phyloP scores from a whole-genome alignment of 371 early-diverging fungal species.

The Vairimorpha apis region DNA sequence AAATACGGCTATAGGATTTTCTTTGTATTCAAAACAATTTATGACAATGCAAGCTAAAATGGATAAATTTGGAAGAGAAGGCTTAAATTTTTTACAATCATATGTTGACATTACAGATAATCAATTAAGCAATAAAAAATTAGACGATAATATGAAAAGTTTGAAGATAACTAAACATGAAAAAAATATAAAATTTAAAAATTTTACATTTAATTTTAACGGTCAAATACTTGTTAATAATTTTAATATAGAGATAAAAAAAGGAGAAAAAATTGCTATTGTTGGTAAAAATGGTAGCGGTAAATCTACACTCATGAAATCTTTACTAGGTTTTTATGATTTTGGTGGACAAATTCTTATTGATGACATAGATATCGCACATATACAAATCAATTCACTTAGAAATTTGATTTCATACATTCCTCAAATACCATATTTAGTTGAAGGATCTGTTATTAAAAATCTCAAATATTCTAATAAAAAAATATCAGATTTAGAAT shows the following conservation, averaged over 20 bases:
- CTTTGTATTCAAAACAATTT: background rate
- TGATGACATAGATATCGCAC: slow-evolving; percentile 30
- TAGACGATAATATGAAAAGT: slow-evolving; percentile 12
- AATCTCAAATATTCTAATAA: slow-evolving; percentile 50
- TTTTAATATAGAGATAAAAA: slow-evolving; percentile 56
- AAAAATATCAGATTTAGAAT: slow-evolving; percentile 12
- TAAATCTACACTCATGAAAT: slow-evolving; percentile 65
- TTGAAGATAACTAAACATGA: background rate
- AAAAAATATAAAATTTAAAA: slow-evolving; percentile 12
- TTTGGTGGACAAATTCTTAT: slow-evolving; percentile 48
- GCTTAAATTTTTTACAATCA: slow-evolving; percentile 12
- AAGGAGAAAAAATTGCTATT: slow-evolving; percentile 65
- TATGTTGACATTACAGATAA: slow-evolving; percentile 5
- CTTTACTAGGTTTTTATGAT: slow-evolving; percentile 64
- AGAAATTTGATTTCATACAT: slow-evolving; percentile 44
- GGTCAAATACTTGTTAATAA: slow-evolving; percentile 3
- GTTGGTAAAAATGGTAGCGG: slow-evolving; percentile 66
- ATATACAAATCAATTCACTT: slow-evolving; percentile 25
- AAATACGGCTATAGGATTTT: background rate
- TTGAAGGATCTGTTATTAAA: slow-evolving; percentile 50
- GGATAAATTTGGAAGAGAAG: slow-evolving; percentile 1
- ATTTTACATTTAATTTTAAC: background rate
- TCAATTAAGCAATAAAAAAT: background rate
- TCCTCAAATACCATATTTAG: slow-evolving; percentile 53
- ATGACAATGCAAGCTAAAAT: background rate